A percentile compares a stretch with the other conserved stretches of the same genome.
phyloP scores from a whole-genome alignment of 495 filamentous ascomycete genomes.

The Aspergillus sparsus region DNA sequence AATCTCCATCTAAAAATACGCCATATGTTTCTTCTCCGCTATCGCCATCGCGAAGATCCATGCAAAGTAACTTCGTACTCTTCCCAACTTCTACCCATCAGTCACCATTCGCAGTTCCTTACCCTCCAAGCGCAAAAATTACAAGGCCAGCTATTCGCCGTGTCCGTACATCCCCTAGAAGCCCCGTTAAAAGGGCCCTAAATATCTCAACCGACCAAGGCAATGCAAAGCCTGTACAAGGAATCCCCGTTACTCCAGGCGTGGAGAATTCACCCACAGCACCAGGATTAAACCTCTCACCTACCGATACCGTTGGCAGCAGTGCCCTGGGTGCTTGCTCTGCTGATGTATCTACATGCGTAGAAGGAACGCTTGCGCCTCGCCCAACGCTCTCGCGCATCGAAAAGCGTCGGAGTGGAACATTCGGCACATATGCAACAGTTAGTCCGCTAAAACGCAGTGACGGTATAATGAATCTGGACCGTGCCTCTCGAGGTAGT shows the following conservation, averaged over 20 bases:
- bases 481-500: conserved; percentile 72
- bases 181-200: conserved; percentile 74
- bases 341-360: conserved; percentile 44
- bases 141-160: conserved; percentile 51
- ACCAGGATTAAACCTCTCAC: conserved; percentile 40
- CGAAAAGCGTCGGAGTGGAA: conserved; percentile 51
- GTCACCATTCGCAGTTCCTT: conserved; percentile 56
- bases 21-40: conserved; percentile 53
- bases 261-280: conserved; percentile 57
- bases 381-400: conserved; percentile 47
- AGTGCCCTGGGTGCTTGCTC: conserved; percentile 34
- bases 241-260: conserved; percentile 38
- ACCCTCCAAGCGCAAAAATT: conserved; percentile 53
- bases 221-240: conserved; percentile 58
- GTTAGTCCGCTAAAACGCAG: conserved; percentile 90
- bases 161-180: conserved; percentile 66
- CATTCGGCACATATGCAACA: conserved; percentile 53
- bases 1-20: conserved; percentile 52
- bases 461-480: conserved; percentile 86
- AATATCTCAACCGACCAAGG: conserved; percentile 68
- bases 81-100: conserved; percentile 49
- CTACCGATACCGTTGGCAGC: conserved; percentile 38
- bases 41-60: conserved; percentile 50
- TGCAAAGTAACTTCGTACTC: conserved; percentile 49
- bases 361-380: conserved; percentile 50